Evolutionary conservation across 2,329 filamentous ascomycete genomes (phyloP), one percentile per base, ranked within the genome.

Genomic region (Ophiostoma sp.): DNA sequence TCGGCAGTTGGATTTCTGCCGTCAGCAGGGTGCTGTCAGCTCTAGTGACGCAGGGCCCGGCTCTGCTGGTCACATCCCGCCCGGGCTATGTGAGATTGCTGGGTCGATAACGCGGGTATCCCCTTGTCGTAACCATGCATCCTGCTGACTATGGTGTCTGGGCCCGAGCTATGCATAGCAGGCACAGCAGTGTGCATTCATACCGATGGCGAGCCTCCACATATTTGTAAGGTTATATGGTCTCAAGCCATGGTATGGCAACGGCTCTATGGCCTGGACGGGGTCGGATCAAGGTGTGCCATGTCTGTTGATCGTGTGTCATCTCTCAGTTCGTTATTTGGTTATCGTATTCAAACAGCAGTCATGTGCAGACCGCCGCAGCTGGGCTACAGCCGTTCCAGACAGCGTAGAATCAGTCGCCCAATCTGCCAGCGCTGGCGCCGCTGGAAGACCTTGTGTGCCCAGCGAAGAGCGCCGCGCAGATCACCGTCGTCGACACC

Each of bases 401-500:
- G 71, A 73, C 74, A 78, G 49, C 67, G 62, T 18, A 75, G 44
- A 5, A 78, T 77, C 5, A 79, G 69, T 65, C 73, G 74, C 5
- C 76, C 76, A 6, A 78, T 67, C 40, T 74, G 72, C 75, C 75
- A 76, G n/a, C 71, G 71, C 66, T 71, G 66, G 47, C 76, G 74
- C 2, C 76, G 72, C 11, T 70, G 68, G 67, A 79, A 78, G 0
- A 75, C 76, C 4, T 70, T 71, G 49, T 70, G 74, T 6, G 76
- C 77, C 78, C 78, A 79, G 2, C 47, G 58, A 12, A 75, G 64
- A 36, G 75, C 75, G 4, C 71, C 73, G 2, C 71, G 58, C 3
- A 68, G 16, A 69, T 79, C 77, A 6, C 77, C 76, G 72, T 79
- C 76, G 6, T 64, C 36, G 0, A 79, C 69, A 0, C 74, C 7